phyloP scores from a whole-genome alignment of 805 yeast species.

The Candida peoriensis region DNA sequence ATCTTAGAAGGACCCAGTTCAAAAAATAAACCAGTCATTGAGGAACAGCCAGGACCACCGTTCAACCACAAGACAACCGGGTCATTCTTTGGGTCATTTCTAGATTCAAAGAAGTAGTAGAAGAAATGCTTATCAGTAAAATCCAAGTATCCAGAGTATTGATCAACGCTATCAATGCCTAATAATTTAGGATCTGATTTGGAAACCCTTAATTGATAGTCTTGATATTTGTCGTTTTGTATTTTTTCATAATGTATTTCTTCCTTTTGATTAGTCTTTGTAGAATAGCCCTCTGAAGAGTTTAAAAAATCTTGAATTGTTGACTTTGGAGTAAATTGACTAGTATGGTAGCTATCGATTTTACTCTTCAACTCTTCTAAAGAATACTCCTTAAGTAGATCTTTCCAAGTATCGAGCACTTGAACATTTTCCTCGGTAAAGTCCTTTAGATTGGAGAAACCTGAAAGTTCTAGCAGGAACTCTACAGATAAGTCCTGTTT shows the following conservation, averaged over 20 bases:
- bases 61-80: constrained; percentile 86
- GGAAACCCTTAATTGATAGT: constrained; percentile 15
- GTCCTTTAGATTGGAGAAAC: too few species aligned
- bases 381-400: constrained; percentile 27
- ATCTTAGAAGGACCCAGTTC: constrained; percentile 89
- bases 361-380: constrained; percentile 7
- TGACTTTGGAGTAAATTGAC: constrained; percentile 15
- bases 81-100: constrained; percentile 81
- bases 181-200: constrained; percentile 38
- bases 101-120: constrained; percentile 85
- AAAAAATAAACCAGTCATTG: constrained; percentile 82
- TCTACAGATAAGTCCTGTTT: too few species aligned
- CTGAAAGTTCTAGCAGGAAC: too few species aligned
- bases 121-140: constrained; percentile 74
- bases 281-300: constrained; percentile 5
- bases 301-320: constrained; percentile 9
- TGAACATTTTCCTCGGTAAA: constrained; percentile 8
- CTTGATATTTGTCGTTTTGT: constrained; percentile 7
- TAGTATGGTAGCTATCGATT: constrained; percentile 10
- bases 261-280: constrained; percentile 2
- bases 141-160: constrained; percentile 81
- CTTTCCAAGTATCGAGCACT: constrained; percentile 26
- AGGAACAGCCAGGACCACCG: constrained; percentile 97
- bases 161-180: constrained; percentile 76
- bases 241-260: not conserved